These are phyloP conservation scores for Paramecium bursaria DNA, from an alignment of 73 alveolate genomes.

Conservation along the genomic window DNA sequence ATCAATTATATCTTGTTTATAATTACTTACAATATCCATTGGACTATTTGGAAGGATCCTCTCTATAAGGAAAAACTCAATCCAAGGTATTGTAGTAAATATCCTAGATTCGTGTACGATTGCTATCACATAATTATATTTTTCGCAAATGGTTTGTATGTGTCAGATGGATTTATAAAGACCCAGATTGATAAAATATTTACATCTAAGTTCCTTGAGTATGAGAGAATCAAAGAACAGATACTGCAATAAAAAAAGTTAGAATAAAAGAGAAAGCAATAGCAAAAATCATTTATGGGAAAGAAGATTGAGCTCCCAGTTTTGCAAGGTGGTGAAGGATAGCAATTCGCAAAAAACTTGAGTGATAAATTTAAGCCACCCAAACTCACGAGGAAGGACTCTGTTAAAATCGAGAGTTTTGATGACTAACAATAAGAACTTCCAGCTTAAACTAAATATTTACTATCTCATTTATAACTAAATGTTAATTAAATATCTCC, in stretches of 20 bases:
- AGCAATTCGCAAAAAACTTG: conserved; percentile 54
- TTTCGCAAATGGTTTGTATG: conserved; percentile 64
- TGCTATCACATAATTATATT: conserved; percentile 66
- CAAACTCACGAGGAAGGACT: conserved; percentile 29
- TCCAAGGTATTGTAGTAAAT: conserved; percentile 37
- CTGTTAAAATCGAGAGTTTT: conserved; percentile 30
- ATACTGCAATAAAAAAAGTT: conserved; percentile 34
- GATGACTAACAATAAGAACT: conserved; percentile 13
- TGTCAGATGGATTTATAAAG: conserved; percentile 61
- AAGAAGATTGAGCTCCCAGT: conserved; percentile 52
- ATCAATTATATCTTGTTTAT: conserved; percentile 58
- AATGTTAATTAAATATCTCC: conserved; percentile 54
- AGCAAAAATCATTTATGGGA: conserved; percentile 67
- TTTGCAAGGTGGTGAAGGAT: conserved; percentile 46
- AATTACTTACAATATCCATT: conserved; percentile 61
- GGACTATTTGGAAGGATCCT: conserved; percentile 45
- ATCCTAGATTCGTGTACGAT: conserved; percentile 65
- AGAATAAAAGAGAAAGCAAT: conserved; percentile 44
- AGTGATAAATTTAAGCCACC: conserved; percentile 49
- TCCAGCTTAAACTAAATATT: conserved; percentile 46
- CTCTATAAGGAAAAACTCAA: conserved; percentile 50
- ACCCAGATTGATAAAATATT: conserved; percentile 66
- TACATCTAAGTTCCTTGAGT: conserved; percentile 65
- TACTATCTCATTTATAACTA: conserved; percentile 37
- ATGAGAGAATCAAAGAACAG: conserved; percentile 63